phyloP scores from a whole-genome alignment of 345 rosid species.

The Hevea brasiliensis region DNA sequence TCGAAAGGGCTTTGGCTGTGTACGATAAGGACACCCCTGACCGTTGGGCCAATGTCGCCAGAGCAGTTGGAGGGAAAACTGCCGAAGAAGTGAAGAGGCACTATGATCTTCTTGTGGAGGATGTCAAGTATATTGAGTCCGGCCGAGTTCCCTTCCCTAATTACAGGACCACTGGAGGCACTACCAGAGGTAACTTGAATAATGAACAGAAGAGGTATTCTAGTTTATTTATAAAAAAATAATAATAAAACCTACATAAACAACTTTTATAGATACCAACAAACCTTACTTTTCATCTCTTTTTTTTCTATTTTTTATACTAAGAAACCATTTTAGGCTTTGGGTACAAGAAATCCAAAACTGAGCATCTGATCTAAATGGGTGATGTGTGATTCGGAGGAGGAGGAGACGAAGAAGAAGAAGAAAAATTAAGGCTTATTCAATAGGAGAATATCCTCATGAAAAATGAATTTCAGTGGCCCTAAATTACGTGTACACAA shows the following conservation, averaged over 20 bases:
- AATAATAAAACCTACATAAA: no score
- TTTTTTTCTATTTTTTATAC: not conserved
- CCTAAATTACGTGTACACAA: not conserved
- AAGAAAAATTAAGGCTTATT: no score
- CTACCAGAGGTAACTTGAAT: slow-evolving; percentile 14
- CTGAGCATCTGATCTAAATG: not conserved
- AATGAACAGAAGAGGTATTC: no score
- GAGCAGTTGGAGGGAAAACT: slow-evolving; percentile 81
- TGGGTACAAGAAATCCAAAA: no score
- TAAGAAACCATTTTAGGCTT: no score
- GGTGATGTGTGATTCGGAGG: not conserved
- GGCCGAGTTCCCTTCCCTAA: slow-evolving; percentile 81
- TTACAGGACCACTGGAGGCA: slow-evolving; percentile 47
- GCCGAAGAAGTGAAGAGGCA: slow-evolving; percentile 84
- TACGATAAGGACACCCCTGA: slow-evolving; percentile 94
- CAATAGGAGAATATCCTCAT: no score
- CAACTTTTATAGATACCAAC: no score
- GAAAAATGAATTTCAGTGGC: not conserved
- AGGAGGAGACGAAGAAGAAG: no score
- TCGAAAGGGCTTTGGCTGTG: slow-evolving; percentile 87
- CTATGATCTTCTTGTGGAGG: slow-evolving; percentile 70
- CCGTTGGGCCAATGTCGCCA: slow-evolving; percentile 95
- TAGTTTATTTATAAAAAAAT: no score
- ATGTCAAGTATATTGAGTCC: slow-evolving; percentile 73
- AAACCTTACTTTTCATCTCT: no score